Conservation (phyloP, 805 yeast genomes). For the Cyberlindnera americana region DNA sequence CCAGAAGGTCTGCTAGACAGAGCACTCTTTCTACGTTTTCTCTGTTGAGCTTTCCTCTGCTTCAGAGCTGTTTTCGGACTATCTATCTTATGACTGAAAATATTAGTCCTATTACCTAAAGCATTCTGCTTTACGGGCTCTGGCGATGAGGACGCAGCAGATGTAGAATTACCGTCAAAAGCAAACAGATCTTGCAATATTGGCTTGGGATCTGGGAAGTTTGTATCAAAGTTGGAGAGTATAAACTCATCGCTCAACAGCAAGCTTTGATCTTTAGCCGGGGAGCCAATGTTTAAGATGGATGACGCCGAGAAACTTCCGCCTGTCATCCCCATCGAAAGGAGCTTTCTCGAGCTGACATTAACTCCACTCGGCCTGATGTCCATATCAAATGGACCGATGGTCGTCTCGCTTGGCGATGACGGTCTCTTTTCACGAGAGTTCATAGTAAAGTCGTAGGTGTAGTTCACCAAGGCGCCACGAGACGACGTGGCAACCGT, state of each 20-base stretch:
- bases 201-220: conserved; percentile 21
- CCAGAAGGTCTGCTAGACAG: too few species aligned
- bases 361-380: too few species aligned
- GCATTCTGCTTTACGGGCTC: too few species aligned
- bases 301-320: too few species aligned
- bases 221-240: conserved; percentile 18
- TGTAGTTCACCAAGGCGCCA: conserved; percentile 2
- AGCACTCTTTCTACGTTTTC: too few species aligned
- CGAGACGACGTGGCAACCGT: background rate
- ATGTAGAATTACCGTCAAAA: conserved; percentile 13
- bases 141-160: background rate
- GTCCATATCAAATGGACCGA: conserved; percentile 14
- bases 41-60: too few species aligned
- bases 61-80: too few species aligned
- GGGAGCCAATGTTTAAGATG: background rate
- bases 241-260: conserved; percentile 13
- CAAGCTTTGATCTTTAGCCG: background rate
- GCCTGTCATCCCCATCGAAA: too few species aligned
- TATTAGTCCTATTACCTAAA: too few species aligned
- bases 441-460: conserved; percentile 1
- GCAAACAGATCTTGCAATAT: conserved; percentile 17
- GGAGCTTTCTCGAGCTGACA: too few species aligned
- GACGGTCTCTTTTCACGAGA: background rate
- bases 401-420: conserved; percentile 2
- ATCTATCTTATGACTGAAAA: too few species aligned